Evolutionary conservation across 495 filamentous ascomycete species (phyloP), one percentile per base, ranked within the genome.

Genomic region (Lasiosphaeriaceae sp.): DNA sequence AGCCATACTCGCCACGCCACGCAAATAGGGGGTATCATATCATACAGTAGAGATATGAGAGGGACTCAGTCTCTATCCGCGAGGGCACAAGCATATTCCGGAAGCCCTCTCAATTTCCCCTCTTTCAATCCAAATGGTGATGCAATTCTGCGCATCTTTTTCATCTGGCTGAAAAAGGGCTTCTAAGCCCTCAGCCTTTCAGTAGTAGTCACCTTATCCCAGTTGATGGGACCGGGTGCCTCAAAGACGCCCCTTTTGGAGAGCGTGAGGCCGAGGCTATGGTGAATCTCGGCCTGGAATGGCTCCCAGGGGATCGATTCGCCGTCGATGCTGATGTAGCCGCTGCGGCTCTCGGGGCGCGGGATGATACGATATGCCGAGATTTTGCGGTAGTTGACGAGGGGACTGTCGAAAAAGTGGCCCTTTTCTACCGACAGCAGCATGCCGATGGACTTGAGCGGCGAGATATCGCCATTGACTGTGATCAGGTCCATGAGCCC

Each of bases 311-410:
- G 89, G 11, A 95, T 75, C 21, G 83, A 76, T 71, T 98, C 94
- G 23, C 94, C 94, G 62, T 98, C 94, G 63, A 98, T 90, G 66
- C 90, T 93, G 70, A 98, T 92, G 71, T 90, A 94, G 4, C 94
- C 91, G 47, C 80, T 77, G 47, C 52, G 50, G 75, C 78, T 57
- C 74, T 84, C 75, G 49, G 81, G 73, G 20, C 84, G 86, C 0
- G 94, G 94, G 0, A 87, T 83, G 58, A 98, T 84, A 34, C 94
- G 82, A 67, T 91, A 98, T 0, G 85, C 93, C 29, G 76, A 74
- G 3, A 96, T 79, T 67, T 98, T 98, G 53, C 85, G 80, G 64
- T 96, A 91, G 12, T 79, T 76, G 12, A 97, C 88, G 20, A 90
- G 80, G 0, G 83, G 81, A 65, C 85, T 83, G 60, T 92, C 87